Evolutionary conservation across 177 flowering plant species (phyloP), one percentile per base, ranked within the genome.

Genomic region (Vitis hybrid): DNA sequence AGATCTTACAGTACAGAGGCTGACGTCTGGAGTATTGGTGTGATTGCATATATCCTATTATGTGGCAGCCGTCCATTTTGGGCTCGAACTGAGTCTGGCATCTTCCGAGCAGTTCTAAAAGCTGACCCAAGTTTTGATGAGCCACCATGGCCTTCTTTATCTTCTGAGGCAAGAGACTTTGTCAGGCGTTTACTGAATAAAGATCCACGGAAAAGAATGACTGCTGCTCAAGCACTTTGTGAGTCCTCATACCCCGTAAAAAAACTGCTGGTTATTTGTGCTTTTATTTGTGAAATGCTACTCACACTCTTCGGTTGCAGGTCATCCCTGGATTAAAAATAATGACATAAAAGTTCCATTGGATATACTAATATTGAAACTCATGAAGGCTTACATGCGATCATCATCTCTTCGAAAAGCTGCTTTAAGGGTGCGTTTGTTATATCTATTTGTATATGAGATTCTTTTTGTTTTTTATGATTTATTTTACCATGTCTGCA

Each of bases 1-100:
- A 85, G 98, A 81, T 82, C 92, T 34, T 93, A 93, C 69, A 80
- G 81, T 56, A 86, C 95, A n/a, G 98, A 91, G 80, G 98, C 98
- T 57, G 98, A 93, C 82, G 89, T 90, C 54, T 93, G 98, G 98
- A 93, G 98, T 79, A 76, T 91, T 26, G 98, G 97, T 26, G 98
- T 93, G 65, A 93, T 93, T 75, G 91, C 92, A 34, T 93, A 93
- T 78, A 93, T 93, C 66, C 83, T 93, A 62, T 75, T 93, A 49
- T 91, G 98, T 78, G 98, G 98, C 14, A 93, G 96, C 77, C 87
- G 98, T 17, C 98, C 98, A n/a, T 93, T 91, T 77, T 93, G 98
- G 98, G 95, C 98, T 19, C 82, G 98, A 49, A 91, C 94, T 10
- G 98, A 93, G 75, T 93, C 98, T 10, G 96, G 98, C 48, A 93